Percentiles rank a stretch among this genome's conserved stretches.
Evolutionary conservation across 108 stramenopile species (phyloP).

Genomic region (Aurantiochytrium sp.): DNA sequence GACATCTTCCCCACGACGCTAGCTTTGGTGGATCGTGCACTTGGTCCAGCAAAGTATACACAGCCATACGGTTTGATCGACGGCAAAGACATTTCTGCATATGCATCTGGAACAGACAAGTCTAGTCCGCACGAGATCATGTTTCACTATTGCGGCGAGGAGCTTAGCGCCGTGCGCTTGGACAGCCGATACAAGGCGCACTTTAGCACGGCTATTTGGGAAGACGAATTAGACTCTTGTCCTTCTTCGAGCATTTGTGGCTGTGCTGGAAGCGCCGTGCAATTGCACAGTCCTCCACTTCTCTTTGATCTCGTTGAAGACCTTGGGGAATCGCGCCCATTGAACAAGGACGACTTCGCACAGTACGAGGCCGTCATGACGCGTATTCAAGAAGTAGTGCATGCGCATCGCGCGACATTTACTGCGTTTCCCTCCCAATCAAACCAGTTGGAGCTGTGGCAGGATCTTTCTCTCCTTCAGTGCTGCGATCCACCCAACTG

Average conservation of each 20-base stretch:
- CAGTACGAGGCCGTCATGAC: neutral
- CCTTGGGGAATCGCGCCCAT: neutral
- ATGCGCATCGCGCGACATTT: neutral
- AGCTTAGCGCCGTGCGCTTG: neutral
- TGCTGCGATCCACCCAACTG: neutral
- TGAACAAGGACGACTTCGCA: neutral
- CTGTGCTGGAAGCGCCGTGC: neutral
- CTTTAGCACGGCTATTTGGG: neutral
- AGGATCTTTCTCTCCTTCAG: neutral
- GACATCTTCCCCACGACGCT: slow-evolving; percentile 12
- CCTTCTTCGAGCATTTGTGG: neutral
- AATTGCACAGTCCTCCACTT: neutral
- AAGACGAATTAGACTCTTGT: neutral
- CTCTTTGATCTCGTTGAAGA: neutral
- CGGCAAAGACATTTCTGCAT: neutral
- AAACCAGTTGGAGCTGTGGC: neutral
- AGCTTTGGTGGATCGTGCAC: neutral
- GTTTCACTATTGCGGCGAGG: slow-evolving; percentile 11
- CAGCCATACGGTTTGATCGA: neutral
- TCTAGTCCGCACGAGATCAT: neutral
- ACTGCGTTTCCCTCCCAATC: neutral
- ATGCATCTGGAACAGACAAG: neutral
- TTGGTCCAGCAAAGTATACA: neutral
- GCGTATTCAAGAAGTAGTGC: neutral
- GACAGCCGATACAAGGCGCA: neutral